A percentile compares a stretch with the other conserved stretches of the same genome.
phyloP scores from a whole-genome alignment of 1,139 yeast species.

The Lipomyces yarrowii region DNA sequence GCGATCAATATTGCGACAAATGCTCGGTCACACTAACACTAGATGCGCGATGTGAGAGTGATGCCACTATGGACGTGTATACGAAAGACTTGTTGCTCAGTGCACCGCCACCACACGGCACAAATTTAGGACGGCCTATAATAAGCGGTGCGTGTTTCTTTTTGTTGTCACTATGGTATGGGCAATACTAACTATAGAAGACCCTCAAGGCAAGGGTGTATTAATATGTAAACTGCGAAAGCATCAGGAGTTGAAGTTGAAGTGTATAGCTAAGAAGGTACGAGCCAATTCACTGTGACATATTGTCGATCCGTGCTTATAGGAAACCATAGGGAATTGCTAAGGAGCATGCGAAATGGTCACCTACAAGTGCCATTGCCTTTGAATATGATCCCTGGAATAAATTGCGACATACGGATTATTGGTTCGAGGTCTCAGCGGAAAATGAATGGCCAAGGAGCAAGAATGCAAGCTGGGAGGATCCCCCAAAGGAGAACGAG shows the following conservation, averaged over 20 bases:
- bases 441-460: conserved; percentile 83
- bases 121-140: conserved; percentile 40
- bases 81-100: conserved; percentile 67
- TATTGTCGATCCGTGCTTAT: background rate
- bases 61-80: conserved; percentile 85
- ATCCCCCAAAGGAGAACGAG: conserved; percentile 57
- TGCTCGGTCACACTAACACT: conserved; percentile 87
- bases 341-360: conserved; percentile 98
- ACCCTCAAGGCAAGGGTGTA: conserved; percentile 77
- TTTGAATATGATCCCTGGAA: conserved; percentile 99
- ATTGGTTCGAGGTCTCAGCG: conserved; percentile 91
- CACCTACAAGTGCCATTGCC: conserved; percentile 95
- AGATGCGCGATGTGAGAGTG: conserved; percentile 86
- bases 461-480: conserved; percentile 92
- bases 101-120: conserved; percentile 46
- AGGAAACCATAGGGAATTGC: conserved; percentile 64
- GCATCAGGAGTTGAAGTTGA: conserved; percentile 85
- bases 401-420: conserved; percentile 91
- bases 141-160: conserved; percentile 23
- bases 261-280: conserved; percentile 88
- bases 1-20: conserved; percentile 95
- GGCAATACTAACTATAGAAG: conserved; percentile 40
- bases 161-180: background rate
- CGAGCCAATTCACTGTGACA: background rate
- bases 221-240: conserved; percentile 86